Evolutionary conservation across 768 basidiomycete species (phyloP).

Genomic region (Lentinula lateritia): DNA sequence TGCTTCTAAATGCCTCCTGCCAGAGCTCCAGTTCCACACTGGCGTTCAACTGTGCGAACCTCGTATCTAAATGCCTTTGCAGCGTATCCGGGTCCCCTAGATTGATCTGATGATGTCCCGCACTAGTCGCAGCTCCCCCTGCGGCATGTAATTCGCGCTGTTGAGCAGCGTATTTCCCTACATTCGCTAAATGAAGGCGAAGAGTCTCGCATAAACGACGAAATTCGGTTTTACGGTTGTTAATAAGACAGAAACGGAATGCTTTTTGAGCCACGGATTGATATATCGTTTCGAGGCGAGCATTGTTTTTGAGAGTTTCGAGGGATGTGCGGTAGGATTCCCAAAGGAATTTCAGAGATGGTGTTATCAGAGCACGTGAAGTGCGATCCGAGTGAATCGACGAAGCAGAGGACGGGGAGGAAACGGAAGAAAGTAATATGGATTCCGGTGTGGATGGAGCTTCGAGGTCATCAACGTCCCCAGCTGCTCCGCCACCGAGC

Average conservation of each 20-base stretch:
- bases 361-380: slow-evolving; percentile 90
- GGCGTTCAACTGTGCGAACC: slow-evolving; percentile 93
- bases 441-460: slow-evolving; percentile 93
- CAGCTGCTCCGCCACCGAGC: slow-evolving; percentile 11
- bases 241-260: slow-evolving; percentile 92
- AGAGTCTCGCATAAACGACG: slow-evolving; percentile 94
- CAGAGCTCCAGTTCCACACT: slow-evolving; percentile 97
- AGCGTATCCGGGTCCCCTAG: slow-evolving; percentile 92
- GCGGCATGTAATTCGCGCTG: slow-evolving; percentile 19
- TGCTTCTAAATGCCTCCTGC: slow-evolving; percentile 98
- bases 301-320: slow-evolving; percentile 95
- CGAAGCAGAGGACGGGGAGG: slow-evolving; percentile 39
- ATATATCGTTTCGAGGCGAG: slow-evolving; percentile 87
- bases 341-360: slow-evolving; percentile 99
- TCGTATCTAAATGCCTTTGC: slow-evolving; percentile 93
- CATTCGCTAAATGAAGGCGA: slow-evolving; percentile 88
- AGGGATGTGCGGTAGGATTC: slow-evolving; percentile 95
- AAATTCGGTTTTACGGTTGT: slow-evolving; percentile 95
- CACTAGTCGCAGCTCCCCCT: too few species aligned
- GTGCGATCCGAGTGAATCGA: slow-evolving; percentile 90
- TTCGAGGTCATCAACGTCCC: slow-evolving; percentile 93
- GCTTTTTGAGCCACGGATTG: slow-evolving; percentile 98
- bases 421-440: slow-evolving; percentile 82
- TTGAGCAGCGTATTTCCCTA: slow-evolving; percentile 93
- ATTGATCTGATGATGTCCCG: slow-evolving; percentile 72